phyloP scores from a whole-genome alignment of 441 rosid genomes.

The Populus hybrid region DNA sequence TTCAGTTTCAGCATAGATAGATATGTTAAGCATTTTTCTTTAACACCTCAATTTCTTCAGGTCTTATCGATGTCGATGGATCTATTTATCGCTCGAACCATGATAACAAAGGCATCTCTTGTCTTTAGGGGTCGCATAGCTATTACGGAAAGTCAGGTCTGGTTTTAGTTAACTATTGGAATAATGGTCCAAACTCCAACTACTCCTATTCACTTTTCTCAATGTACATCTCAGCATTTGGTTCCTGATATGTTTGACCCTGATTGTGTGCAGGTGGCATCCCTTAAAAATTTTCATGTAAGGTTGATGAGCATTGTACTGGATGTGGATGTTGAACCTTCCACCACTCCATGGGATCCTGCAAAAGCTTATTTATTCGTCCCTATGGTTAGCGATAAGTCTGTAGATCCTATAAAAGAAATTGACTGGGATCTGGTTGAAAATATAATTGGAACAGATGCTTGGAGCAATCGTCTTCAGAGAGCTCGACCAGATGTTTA shows the following conservation, averaged over 20 bases:
- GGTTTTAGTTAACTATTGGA: constrained; percentile 16
- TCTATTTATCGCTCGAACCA: constrained; percentile 99
- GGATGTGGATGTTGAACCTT: constrained; percentile 99
- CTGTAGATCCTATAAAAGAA: constrained; percentile 65
- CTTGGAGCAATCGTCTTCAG: constrained; percentile 98
- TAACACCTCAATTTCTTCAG: constrained; percentile 35
- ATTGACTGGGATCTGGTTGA: constrained; percentile 89
- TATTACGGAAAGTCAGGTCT: constrained; percentile 84
- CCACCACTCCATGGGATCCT: constrained; percentile 99
- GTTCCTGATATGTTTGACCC: constrained; percentile 9
- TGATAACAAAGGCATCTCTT: constrained; percentile 97
- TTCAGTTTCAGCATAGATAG: constrained; percentile 2
- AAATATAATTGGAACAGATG: constrained; percentile 53
- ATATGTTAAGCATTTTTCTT: constrained; percentile 10
- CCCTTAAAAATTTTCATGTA: constrained; percentile 91
- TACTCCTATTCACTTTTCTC: background rate
- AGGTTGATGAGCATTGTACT: constrained; percentile 98
- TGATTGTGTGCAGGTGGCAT: constrained; percentile 74
- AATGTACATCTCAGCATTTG: constrained; percentile 3
- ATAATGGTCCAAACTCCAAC: constrained; percentile 5
- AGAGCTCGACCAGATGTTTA: constrained; percentile 98
- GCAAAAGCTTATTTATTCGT: constrained; percentile 98
- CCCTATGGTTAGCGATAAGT: constrained; percentile 80
- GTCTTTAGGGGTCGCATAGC: constrained; percentile 72
- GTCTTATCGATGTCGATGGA: constrained; percentile 99